Percentiles rank a stretch among this genome's conserved stretches.
phyloP scores from a whole-genome alignment of 495 filamentous ascomycete species.

The Neurospora pannonica region DNA sequence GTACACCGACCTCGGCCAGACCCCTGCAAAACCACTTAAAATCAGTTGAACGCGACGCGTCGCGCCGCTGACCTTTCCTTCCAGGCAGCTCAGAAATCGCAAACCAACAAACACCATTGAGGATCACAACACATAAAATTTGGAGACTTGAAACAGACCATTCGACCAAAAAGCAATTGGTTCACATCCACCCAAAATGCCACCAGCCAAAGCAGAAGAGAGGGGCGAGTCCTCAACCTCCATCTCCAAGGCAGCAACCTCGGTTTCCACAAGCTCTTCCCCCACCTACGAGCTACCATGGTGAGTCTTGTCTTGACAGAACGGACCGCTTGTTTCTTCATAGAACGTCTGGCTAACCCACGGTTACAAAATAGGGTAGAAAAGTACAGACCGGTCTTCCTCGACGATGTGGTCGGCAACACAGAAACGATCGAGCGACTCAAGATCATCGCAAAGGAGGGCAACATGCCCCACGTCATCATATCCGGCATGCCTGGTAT shows the following conservation, averaged over 20 bases:
- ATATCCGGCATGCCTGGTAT: slow-evolving; percentile 99
- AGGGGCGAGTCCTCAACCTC: slow-evolving; percentile 68
- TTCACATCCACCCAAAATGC: slow-evolving; percentile 21
- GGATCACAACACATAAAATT: background rate
- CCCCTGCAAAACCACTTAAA: slow-evolving; percentile 15
- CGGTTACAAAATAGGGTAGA: slow-evolving; percentile 62
- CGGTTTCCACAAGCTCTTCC: slow-evolving; percentile 47
- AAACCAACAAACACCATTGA: background rate
- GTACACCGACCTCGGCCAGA: background rate
- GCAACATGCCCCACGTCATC: slow-evolving; percentile 98
- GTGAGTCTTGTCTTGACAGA: slow-evolving; percentile 35
- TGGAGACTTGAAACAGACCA: background rate
- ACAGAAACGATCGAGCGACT: slow-evolving; percentile 93
- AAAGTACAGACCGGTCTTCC: slow-evolving; percentile 89
- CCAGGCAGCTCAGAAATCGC: background rate
- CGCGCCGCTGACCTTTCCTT: slow-evolving; percentile 2
- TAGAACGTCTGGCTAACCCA: background rate
- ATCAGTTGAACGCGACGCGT: slow-evolving; percentile 13
- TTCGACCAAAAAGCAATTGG: background rate
- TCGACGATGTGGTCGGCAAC: slow-evolving; percentile 96
- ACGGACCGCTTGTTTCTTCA: background rate
- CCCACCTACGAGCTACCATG: slow-evolving; percentile 84
- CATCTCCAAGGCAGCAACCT: slow-evolving; percentile 54
- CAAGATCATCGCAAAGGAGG: slow-evolving; percentile 98
- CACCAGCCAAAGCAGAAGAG: slow-evolving; percentile 31